Evolutionary conservation across 192 early-diverging fungal genomes (phyloP), one percentile per base, ranked within the genome.

Genomic region (Mortierella alpina): DNA sequence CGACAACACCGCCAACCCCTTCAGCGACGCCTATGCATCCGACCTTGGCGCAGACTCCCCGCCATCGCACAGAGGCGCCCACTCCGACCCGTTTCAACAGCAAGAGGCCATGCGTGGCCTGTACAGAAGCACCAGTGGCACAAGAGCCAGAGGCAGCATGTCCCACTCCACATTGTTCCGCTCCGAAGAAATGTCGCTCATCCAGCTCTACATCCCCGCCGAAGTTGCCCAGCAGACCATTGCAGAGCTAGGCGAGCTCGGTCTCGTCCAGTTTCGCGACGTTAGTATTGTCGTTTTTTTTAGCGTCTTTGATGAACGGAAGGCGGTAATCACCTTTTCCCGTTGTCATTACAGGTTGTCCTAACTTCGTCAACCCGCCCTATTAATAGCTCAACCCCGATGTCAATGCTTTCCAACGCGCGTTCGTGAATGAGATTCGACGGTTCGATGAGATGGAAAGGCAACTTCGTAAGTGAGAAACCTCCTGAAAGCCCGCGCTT

Each of bases 401-500:
- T 42, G 94, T 96, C 31, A 98, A 96, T 81, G 96, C 96, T 12
- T 99, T 99, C 76, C 97, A 99, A 84, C 91, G 97, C 18, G 91
- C 95, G 20, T 98, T 96, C 84, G 98, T 98, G 22, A 92, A 86
- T 63, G 95, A 98, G 82, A 97, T 99, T 77, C 91, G 96, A 70
- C 92, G 96, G 49, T 89, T 97, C 41, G 96, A 99, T 80, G 98
- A 99, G 83, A 94, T 99, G 91, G 96, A 98, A 82, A 92, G 98
- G 65, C 95, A 94, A 70, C 86, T 96, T 59, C 94, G 98, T 94
- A 88, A 85, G 91, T 85, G 31, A 31, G 31, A 31, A 15, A 51
- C 49, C 17, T 10, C 20, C 31, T 15, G 14, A 63, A 39, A 22
- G 44, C 71, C 57, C 42, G 45, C 17, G 9, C 45, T 31, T 47